phyloP scores from a whole-genome alignment of 73 alveolate species.

The Stentor roeselii region DNA sequence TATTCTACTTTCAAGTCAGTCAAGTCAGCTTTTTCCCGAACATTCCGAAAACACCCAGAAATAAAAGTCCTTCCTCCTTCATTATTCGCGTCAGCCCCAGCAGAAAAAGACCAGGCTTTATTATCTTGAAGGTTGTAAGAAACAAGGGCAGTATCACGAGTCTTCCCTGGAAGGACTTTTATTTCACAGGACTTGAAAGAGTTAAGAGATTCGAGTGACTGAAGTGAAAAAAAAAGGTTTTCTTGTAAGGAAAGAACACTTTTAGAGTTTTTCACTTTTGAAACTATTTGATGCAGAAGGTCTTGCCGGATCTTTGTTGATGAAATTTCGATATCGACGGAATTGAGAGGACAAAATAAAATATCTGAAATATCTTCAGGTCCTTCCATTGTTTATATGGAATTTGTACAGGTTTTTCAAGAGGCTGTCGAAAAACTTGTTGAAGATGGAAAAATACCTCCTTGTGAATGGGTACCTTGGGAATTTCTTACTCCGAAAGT shows the following conservation, averaged over 20 bases:
- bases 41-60: not conserved
- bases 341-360: not conserved
- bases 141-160: not conserved
- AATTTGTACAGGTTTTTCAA: not conserved
- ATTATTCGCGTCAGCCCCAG: not conserved
- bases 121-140: not conserved
- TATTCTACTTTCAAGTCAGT: constrained; percentile 9
- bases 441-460: not conserved
- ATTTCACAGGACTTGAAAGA: not conserved
- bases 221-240: not conserved
- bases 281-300: not conserved
- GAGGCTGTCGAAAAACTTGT: not conserved
- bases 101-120: not conserved
- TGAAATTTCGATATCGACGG: not conserved
- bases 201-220: not conserved
- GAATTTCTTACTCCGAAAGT: not conserved
- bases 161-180: constrained; percentile 9
- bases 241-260: not conserved
- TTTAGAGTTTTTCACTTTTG: not conserved
- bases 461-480: constrained; percentile 8
- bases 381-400: not conserved
- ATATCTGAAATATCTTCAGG: not conserved
- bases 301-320: not conserved
- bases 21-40: constrained; percentile 10
- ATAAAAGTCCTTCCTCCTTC: constrained; percentile 6